These are phyloP conservation scores for Viridothelium virens DNA, from an alignment of 495 filamentous ascomycete genomes.

Conservation along the genomic window DNA sequence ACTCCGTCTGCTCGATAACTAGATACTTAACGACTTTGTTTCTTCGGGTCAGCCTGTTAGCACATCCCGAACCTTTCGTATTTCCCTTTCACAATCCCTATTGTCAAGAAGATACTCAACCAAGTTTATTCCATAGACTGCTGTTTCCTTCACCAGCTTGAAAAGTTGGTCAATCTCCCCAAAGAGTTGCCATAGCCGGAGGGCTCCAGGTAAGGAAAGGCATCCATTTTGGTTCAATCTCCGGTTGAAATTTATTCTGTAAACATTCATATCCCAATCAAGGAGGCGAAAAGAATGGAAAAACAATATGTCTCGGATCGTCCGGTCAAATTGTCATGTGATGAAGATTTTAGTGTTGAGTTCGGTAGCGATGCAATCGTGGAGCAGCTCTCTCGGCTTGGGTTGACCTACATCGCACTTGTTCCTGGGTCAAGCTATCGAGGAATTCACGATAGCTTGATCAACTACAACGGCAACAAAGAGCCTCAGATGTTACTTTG, in stretches of 20 bases:
- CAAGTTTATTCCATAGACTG: neutral
- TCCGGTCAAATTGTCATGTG: neutral
- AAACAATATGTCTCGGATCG: neutral
- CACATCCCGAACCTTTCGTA: no score
- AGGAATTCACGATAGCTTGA: constrained; percentile 23
- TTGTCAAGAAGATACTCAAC: neutral
- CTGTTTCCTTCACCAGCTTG: neutral
- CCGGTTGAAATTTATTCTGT: neutral
- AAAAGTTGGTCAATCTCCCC: no score
- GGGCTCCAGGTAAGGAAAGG: no score
- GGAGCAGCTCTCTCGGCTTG: constrained; percentile 11
- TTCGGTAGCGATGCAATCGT: constrained; percentile 16
- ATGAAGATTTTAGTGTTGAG: neutral
- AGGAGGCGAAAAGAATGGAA: neutral
- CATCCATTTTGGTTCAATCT: no score
- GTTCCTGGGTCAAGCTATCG: constrained; percentile 23
- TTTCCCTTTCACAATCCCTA: no score
- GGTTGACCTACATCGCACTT: constrained; percentile 18
- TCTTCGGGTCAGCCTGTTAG: no score
- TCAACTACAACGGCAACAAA: constrained; percentile 22
- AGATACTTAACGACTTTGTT: no score
- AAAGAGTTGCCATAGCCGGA: no score
- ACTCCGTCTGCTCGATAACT: no score
- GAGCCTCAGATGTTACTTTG: constrained; percentile 21
- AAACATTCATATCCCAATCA: neutral